Conservation (phyloP, 345 rosid genomes). For the Brassica incana region DNA sequence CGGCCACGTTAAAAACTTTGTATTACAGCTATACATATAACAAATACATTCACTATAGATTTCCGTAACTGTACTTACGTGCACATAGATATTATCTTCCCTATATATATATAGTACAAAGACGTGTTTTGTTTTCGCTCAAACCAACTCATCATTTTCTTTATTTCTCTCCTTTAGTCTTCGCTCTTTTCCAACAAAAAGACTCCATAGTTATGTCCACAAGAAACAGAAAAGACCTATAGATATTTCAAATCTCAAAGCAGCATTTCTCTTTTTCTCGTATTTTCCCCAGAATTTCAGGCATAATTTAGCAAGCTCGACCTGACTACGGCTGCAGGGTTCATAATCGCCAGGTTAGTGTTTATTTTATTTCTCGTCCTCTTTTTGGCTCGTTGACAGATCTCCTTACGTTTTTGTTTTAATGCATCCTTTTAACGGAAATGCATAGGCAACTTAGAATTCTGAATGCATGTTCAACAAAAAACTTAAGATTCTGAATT, state of each 20-base stretch:
- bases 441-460: background rate
- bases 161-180: conserved; percentile 1
- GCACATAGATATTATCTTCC: background rate
- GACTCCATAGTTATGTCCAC: conserved; percentile 21
- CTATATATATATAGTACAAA: conserved; percentile 20
- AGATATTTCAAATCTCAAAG: conserved; percentile 1
- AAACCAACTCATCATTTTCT: conserved; percentile 23
- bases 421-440: background rate
- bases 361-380: background rate
- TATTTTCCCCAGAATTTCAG: background rate
- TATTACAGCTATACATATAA: conserved; percentile 26
- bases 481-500: background rate
- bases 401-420: background rate
- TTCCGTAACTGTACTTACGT: conserved; percentile 36
- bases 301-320: conserved; percentile 7
- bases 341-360: conserved; percentile 38
- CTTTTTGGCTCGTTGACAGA: background rate
- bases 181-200: conserved; percentile 9
- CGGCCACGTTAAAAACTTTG: conserved; percentile 33
- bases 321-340: background rate
- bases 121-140: conserved; percentile 36
- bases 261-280: background rate
- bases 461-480: background rate
- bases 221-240: conserved; percentile 17
- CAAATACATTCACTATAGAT: conserved; percentile 1